Conservation (phyloP, 164 flowering plant species). For the Houttuynia cordata region DNA sequence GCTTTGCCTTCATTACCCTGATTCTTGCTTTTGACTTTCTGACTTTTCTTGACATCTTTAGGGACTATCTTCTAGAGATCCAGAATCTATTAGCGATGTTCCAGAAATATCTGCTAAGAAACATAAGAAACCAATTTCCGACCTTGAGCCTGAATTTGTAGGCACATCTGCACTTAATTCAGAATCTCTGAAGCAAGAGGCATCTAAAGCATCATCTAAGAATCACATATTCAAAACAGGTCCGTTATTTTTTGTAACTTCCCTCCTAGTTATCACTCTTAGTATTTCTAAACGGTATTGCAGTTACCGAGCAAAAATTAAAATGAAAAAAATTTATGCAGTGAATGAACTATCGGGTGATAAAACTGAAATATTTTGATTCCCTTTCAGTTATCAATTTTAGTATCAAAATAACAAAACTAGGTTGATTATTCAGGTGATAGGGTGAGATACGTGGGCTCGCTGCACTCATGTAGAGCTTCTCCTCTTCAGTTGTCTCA, state of each 20-base stretch:
- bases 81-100: not conserved
- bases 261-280: not conserved
- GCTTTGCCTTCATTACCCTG: not conserved
- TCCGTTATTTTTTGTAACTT: no score
- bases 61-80: not conserved
- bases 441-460: constrained; percentile 67
- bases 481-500: constrained; percentile 26
- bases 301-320: not conserved
- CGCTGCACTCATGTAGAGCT: constrained; percentile 23
- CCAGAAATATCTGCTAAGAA: not conserved
- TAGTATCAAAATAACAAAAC: no score
- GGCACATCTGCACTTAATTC: not conserved
- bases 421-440: constrained; percentile 42
- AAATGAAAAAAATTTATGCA: no score
- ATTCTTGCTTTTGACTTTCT: not conserved
- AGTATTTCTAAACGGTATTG: not conserved
- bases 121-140: not conserved
- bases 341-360: not conserved
- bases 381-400: not conserved
- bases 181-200: not conserved
- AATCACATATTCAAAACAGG: not conserved
- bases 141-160: not conserved
- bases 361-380: not conserved
- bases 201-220: not conserved
- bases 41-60: not conserved